Evolutionary conservation across 768 basidiomycete species (phyloP), one percentile per base, ranked within the genome.

Genomic region (Termitomyces sp.): DNA sequence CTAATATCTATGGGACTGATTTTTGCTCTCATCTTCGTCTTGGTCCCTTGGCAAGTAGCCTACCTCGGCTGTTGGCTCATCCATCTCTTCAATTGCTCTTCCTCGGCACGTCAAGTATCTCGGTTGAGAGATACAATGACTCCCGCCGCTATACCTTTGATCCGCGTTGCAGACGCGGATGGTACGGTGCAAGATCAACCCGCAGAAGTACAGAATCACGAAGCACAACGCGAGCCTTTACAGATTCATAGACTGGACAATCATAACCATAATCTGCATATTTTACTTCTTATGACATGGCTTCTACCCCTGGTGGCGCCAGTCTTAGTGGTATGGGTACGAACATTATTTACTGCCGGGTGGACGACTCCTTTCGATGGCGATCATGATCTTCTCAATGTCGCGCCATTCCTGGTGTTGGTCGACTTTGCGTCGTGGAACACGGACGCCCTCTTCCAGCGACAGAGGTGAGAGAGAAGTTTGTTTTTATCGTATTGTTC

Each of bases 41-140:
- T 94, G 53, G 76, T 95, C n/a, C 94, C 94, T 0, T 93, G 92
- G 84, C 94, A 97, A 71, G 89, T 95, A 10, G 93, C 89, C 5
- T 94, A 89, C 71, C 78, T 96, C 24, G 86, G 90, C 20, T 86
- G 86, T 62, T 92, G 91, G 85, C 59, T 86, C n/a, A 83, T 89
- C 52, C 92, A 93, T 59, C 72, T 92, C 46, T 74, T 82, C 64
- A 86, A 83, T 38, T 91, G 88, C 63, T 79, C 79, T 18, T 72
- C 69, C 2, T 66, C 73, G n/a, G 51, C 59, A 10, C 63, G 64
- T 38, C 63, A 65, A 13, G 48, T 62, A n/a, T 45, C 60, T 50
- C 59, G 47, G 14, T 33, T 59, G 30, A 51, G 54, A 26, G 53
- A 61, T 8, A 56, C 61, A 18, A 56, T 63, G 2, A 48, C 64